These are phyloP conservation scores for Laetiporus sulphureus DNA, from an alignment of 1,284 basidiomycete genomes.

Conservation along the genomic window DNA sequence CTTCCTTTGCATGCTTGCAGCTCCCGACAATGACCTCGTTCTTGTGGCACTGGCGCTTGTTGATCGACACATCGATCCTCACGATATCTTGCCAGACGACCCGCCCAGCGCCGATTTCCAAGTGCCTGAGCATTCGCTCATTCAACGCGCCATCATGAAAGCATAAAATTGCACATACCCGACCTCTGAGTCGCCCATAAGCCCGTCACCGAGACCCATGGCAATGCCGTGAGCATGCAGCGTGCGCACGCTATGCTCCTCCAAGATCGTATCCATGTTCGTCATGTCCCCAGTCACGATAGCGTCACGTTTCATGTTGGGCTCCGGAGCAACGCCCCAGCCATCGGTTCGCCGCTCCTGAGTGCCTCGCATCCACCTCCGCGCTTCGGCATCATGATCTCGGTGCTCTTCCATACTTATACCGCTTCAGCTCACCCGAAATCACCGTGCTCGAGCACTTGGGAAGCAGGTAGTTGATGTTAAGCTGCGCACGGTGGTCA, in stretches of 20 bases:
- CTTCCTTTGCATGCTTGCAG: conserved; percentile 73
- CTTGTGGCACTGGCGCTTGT: conserved; percentile 82
- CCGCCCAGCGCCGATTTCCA: conserved; percentile 89
- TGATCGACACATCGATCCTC: conserved; percentile 83
- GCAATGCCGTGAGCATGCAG: conserved; percentile 83
- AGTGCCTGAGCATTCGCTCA: conserved; percentile 46
- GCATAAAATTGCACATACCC: conserved; percentile 48
- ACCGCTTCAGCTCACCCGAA: conserved; percentile 34
- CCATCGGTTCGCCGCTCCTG: conserved; percentile 61
- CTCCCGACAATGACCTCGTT: conserved; percentile 65
- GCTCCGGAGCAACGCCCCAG: conserved; percentile 73
- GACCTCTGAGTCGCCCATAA: conserved; percentile 96
- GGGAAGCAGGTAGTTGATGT: too few species aligned
- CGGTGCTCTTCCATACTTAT: conserved; percentile 27
- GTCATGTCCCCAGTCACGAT: conserved; percentile 78
- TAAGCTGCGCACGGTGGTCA: too few species aligned
- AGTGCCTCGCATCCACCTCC: conserved; percentile 52
- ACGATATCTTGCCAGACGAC: conserved; percentile 96
- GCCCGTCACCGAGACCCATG: conserved; percentile 83
- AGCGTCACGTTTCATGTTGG: conserved; percentile 77
- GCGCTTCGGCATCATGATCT: conserved; percentile 30
- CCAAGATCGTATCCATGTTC: conserved; percentile 82
- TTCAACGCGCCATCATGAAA: conserved; percentile 3
- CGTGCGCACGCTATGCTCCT: conserved; percentile 66
- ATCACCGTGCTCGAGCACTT: too few species aligned